Base-by-base conservation (phyloP, 2,329 filamentous ascomycete genomes). In the Aspergillus carbonarius region DNA sequence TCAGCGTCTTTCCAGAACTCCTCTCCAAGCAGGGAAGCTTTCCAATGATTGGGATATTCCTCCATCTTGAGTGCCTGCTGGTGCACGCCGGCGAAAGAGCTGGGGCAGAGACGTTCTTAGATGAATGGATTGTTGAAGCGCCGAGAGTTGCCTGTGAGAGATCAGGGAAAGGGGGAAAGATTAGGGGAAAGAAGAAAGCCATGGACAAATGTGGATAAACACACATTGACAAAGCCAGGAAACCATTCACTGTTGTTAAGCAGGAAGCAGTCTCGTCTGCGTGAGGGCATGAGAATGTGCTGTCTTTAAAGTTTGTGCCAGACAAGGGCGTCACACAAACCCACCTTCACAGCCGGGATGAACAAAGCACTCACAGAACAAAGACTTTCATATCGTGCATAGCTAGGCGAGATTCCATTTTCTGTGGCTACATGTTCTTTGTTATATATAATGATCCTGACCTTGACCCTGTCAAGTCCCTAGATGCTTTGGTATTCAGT, bases 1-100 rank as follows among this genome's bases (percentile, higher is more conserved):
- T 68, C 67, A 20, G 66, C 64, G 37, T 70, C 67, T 58, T 60
- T 66, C 70, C 70, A 73, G 59, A 73, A 72, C 2, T 60, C 64
- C 20, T 57, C 50, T 15, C 70, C 71, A 27, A 72, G 59, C 1
- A 73, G 66, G 8, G 69, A 68, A 10, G 35, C 47, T 9, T 63
- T 55, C 71, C 70, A 72, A 53, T 71, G 69, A 4, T 23, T 47
- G 9, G 63, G 54, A 53, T 63, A 60, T n/a, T 63, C 59, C n/a
- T 65, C 60, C 58, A 69, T 69, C 9, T 17, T 46, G 49, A 54
- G 57, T 48, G 52, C 53, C 17, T 59, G 27, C 10, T 46, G 23
- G 34, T 51, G 39, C 50, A 23, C 34, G 20, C 30, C 23, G 27
- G 9, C 15, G 9, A 12, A 17, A 13, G 44, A 35, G 30, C 17